Conservation (phyloP, 768 basidiomycete species). For the Mycena haematopus region DNA sequence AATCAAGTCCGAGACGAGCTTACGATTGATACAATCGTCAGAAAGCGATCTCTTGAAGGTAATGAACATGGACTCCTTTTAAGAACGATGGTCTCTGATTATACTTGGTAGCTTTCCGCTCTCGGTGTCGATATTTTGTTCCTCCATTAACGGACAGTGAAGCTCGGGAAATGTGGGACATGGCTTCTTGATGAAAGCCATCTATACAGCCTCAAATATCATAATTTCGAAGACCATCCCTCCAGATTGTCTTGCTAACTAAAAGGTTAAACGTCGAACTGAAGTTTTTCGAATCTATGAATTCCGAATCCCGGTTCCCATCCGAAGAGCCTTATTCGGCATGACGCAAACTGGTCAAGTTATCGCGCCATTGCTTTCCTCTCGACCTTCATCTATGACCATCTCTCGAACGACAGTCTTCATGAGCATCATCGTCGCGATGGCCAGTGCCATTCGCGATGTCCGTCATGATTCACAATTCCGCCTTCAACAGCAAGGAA, state of each 20-base stretch:
- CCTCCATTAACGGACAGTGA: constrained; percentile 68
- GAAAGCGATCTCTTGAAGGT: constrained; percentile 76
- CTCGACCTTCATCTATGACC: constrained; percentile 1
- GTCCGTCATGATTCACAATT: background rate
- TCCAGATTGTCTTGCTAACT: too few relatives aligned
- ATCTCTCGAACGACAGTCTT: background rate
- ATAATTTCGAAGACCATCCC: too few relatives aligned
- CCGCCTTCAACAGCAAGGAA: constrained; percentile 4
- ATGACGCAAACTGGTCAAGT: constrained; percentile 9
- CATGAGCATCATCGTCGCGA: background rate
- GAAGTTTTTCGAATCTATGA: too few relatives aligned
- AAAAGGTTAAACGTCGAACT: too few relatives aligned
- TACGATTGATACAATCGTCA: constrained; percentile 73
- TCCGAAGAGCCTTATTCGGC: background rate
- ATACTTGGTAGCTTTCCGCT: constrained; percentile 64
- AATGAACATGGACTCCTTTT: constrained; percentile 51
- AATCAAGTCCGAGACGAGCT: constrained; percentile 80
- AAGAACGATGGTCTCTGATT: constrained; percentile 1
- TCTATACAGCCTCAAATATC: background rate
- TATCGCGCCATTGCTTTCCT: constrained; percentile 7
- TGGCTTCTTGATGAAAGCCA: constrained; percentile 30
- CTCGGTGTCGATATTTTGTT: constrained; percentile 80
- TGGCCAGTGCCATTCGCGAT: background rate
- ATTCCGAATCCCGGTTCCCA: too few relatives aligned
- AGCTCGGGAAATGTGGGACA: constrained; percentile 62